Evolutionary conservation across 495 filamentous ascomycete species (phyloP), one percentile per base, ranked within the genome.

Genomic region (Glonium stellatum): DNA sequence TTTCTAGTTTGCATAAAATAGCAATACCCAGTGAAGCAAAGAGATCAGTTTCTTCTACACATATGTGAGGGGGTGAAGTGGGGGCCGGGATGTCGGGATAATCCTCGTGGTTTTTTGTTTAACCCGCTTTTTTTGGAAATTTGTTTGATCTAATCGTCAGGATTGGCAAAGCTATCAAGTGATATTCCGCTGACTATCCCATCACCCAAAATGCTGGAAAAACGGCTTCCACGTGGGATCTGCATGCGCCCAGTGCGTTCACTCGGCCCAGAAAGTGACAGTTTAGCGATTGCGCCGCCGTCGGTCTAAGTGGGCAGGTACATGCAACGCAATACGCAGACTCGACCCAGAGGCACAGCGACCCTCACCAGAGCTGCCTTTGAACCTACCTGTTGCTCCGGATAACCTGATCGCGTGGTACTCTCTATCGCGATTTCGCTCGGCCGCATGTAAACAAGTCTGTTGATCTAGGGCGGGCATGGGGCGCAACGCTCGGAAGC

Each of bases 401-500:
- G 12, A 12, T 23, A 23, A 19, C 25, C 5, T 23, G 25, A 23
- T 51, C 48, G 15, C 48, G 48, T 23, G 48, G 12, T 23, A 15
- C 36, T 37, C 52, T 54, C 10, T 25, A 54, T 34, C 25, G 51
- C 1, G 15, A 15, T 35, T 5, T 12, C 11, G 47, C 47, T 37
- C 36, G 18, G 21, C 31, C 65, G 55, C 61, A 67, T 67, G 65
- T 53, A 34, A 27, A 6, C n/a, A 39, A 13, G 5, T 41, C 57
- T 49, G 55, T 42, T 55, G 42, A 63, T 52, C 57, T 46, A 59
- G 53, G 27, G 61, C 27, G 63, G 62, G 63, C 62, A 72, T 72
- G 70, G 70, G 62, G 62, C 68, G 70, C 50, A 70, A 67, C 52
- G 63, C 65, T 55, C 63, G 67, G 18, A 66, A 72, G 64, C 66